Evolutionary conservation across 2,329 filamentous ascomycete species (phyloP).

Genomic region (Colletotrichum graminicola): DNA sequence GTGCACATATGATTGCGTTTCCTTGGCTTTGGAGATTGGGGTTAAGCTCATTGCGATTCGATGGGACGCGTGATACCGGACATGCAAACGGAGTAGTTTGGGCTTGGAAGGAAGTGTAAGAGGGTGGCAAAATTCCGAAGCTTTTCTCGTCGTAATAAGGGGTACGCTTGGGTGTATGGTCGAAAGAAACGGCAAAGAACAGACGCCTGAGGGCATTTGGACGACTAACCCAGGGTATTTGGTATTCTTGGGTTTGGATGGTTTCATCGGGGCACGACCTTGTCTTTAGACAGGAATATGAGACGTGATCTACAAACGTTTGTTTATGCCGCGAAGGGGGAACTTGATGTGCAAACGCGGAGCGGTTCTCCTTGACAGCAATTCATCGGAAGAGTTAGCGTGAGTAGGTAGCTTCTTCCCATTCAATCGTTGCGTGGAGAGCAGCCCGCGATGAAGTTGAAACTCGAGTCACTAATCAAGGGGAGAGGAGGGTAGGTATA

Average conservation of each 20-base stretch:
- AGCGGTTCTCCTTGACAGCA: neutral
- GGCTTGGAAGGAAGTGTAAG: conserved; percentile 27
- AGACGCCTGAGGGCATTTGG: conserved; percentile 1
- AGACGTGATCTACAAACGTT: neutral
- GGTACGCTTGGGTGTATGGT: conserved; percentile 7
- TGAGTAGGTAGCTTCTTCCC: neutral
- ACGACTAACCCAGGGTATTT: conserved; percentile 1
- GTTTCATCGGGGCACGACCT: neutral
- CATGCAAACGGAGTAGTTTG: conserved; percentile 35
- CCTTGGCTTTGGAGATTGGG: conserved; percentile 31
- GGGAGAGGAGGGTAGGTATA: too few species aligned
- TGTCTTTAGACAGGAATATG: conserved; percentile 8
- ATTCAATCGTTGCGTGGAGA: neutral
- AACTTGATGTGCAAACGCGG: neutral
- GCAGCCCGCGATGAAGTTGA: neutral
- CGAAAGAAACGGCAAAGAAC: neutral
- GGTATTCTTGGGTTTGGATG: conserved; percentile 20
- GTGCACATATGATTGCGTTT: conserved; percentile 38
- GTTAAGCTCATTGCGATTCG: conserved; percentile 12
- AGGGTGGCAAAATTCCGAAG: conserved; percentile 27
- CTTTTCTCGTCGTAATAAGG: conserved; percentile 26
- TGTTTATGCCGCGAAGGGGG: neutral
- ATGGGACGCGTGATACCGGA: conserved; percentile 33
- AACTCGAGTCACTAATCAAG: too few species aligned
- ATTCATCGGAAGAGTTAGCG: too few species aligned